phyloP scores from a whole-genome alignment of 2,329 filamentous ascomycete species.

The Colletotrichum tropicicola region DNA sequence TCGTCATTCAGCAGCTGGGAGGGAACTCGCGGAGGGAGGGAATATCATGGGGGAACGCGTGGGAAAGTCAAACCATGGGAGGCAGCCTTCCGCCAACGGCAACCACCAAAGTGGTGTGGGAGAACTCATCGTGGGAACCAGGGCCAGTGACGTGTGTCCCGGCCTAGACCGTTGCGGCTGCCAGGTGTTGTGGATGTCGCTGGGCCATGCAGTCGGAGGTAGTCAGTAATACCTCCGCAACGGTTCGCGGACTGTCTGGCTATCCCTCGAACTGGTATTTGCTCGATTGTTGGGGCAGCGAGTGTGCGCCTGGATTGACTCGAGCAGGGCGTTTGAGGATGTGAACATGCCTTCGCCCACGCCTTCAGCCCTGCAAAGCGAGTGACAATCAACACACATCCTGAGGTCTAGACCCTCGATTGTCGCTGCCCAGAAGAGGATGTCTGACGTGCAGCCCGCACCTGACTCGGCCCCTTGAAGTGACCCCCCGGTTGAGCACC shows the following conservation, averaged over 20 bases:
- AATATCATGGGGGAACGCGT: neutral
- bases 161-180: neutral
- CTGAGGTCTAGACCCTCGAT: neutral
- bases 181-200: neutral
- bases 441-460: too few relatives aligned
- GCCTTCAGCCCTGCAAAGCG: neutral
- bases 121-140: neutral
- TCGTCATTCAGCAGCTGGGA: neutral
- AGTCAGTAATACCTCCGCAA: neutral
- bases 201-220: neutral
- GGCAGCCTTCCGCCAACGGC: conserved; percentile 14
- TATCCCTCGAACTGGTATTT: too few relatives aligned
- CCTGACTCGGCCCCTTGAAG: too few relatives aligned
- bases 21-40: neutral
- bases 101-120: neutral
- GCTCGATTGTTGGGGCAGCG: neutral
- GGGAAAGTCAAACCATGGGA: neutral
- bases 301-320: too few relatives aligned
- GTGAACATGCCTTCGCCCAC: too few relatives aligned
- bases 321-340: too few relatives aligned
- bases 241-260: neutral
- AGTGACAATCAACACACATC: neutral
- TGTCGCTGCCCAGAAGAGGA: neutral
- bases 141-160: conserved; percentile 13
- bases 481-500: too few relatives aligned